Conservation (phyloP, 805 yeast genomes). For the Spathaspora passalidarum region DNA sequence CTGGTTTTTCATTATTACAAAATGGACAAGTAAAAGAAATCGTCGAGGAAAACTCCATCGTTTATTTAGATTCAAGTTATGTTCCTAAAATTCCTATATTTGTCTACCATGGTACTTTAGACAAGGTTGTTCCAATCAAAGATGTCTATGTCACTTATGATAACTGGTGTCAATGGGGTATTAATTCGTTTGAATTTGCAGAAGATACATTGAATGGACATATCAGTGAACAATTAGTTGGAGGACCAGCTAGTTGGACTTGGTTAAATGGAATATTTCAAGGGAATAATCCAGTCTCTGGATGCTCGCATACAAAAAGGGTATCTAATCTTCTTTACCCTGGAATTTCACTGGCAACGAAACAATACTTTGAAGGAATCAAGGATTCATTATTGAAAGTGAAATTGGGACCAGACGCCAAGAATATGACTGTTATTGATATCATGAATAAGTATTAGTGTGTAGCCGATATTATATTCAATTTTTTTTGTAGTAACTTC, state of each 20-base stretch:
- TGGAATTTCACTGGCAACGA: background rate
- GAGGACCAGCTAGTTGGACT: conserved; percentile 20
- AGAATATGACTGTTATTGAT: too few species aligned
- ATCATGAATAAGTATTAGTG: too few species aligned
- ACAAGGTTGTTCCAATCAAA: conserved; percentile 18
- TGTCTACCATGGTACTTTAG: conserved; percentile 18
- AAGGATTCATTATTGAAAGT: background rate
- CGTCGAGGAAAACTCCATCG: conserved; percentile 22
- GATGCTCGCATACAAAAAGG: conserved; percentile 54
- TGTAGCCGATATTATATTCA: too few species aligned
- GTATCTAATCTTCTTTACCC: conserved; percentile 42
- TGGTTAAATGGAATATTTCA: conserved; percentile 20
- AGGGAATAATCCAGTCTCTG: conserved; percentile 42
- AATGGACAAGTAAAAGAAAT: conserved; percentile 10
- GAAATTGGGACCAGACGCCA: background rate
- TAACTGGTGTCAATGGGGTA: conserved; percentile 27
- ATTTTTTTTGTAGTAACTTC: too few species aligned
- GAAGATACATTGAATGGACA: conserved; percentile 25
- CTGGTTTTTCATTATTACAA: conserved; percentile 17
- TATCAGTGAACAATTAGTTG: conserved; percentile 17
- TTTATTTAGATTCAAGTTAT: conserved; percentile 9
- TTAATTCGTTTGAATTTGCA: conserved; percentile 27
- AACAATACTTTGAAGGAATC: conserved; percentile 1
- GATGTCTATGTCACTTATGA: conserved; percentile 19
- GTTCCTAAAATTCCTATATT: conserved; percentile 21